Percentiles rank a stretch among this genome's conserved stretches.
phyloP scores from a whole-genome alignment of 768 basidiomycete species.

The Pulveroboletus sp. region DNA sequence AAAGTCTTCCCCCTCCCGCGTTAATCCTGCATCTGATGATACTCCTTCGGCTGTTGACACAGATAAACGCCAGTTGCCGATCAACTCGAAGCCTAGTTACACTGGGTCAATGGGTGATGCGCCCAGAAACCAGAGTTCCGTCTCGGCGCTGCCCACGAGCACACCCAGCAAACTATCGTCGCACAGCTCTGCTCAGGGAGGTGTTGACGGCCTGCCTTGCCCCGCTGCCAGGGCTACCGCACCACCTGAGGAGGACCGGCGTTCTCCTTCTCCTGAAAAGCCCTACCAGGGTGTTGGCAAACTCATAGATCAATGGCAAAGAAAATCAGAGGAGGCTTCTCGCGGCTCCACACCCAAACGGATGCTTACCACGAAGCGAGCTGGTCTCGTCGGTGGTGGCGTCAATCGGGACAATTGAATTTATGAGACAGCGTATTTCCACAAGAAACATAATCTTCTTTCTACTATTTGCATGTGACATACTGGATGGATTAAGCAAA shows the following conservation, averaged over 20 bases:
- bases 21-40: conserved; percentile 9
- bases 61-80: conserved; percentile 19
- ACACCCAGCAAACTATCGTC: conserved; percentile 21
- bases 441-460: neutral
- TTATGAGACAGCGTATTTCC: conserved; percentile 10
- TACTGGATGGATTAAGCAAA: neutral
- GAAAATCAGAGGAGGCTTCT: conserved; percentile 59
- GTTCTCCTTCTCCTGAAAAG: conserved; percentile 67
- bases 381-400: conserved; percentile 28
- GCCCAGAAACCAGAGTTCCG: conserved; percentile 13
- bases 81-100: conserved; percentile 9
- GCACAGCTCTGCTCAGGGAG: conserved; percentile 13
- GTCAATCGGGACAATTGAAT: conserved; percentile 20
- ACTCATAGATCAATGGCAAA: conserved; percentile 87
- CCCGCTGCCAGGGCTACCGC: conserved; percentile 6
- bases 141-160: conserved; percentile 20
- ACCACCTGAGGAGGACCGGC: conserved; percentile 28
- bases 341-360: conserved; percentile 36
- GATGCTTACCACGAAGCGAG: conserved; percentile 40
- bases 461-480: conserved; percentile 10
- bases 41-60: conserved; percentile 8
- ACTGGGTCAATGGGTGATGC: conserved; percentile 19
- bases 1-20: conserved; percentile 25
- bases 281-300: conserved; percentile 81
- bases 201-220: conserved; percentile 27